Evolutionary conservation across 2,329 filamentous ascomycete species (phyloP).

Genomic region (Cercospora sp.): DNA sequence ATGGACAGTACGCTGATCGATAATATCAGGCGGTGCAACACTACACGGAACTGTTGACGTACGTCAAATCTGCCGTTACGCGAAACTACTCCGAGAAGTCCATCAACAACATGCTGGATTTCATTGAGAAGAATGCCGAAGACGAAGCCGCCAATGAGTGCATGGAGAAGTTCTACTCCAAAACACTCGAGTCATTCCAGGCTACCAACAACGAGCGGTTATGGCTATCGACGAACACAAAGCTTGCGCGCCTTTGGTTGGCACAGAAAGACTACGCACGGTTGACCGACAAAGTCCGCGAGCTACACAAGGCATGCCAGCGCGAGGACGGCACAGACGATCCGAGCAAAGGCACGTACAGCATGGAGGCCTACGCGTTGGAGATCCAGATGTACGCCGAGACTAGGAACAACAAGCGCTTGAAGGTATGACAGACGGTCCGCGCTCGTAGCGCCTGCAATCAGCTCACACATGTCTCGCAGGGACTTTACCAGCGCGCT

Average conservation of each 20-base stretch:
- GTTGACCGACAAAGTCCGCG: conserved; percentile 78
- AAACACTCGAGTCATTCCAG: conserved; percentile 92
- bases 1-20: conserved; percentile 27
- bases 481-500: conserved; percentile 83
- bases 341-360: conserved; percentile 93
- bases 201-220: conserved; percentile 95
- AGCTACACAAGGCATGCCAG: conserved; percentile 88
- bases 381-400: conserved; percentile 99
- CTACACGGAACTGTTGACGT: conserved; percentile 92
- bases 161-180: conserved; percentile 93
- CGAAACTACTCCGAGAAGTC: conserved; percentile 99
- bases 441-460: conserved; percentile 12
- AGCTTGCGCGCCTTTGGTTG: conserved; percentile 86
- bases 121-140: conserved; percentile 85
- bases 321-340: conserved; percentile 84
- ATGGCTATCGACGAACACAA: conserved; percentile 98
- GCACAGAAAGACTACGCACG: conserved; percentile 85
- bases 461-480: conserved; percentile 23
- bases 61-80: conserved; percentile 94
- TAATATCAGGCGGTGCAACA: conserved; percentile 75
- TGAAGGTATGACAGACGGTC: conserved; percentile 61
- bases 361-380: conserved; percentile 90
- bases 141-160: conserved; percentile 70
- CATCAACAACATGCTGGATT: conserved; percentile 99
- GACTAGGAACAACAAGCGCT: conserved; percentile 93